Evolutionary conservation across 2,329 filamentous ascomycete genomes (phyloP), one percentile per base, ranked within the genome.

Genomic region (Arthrobotrys conoides): DNA sequence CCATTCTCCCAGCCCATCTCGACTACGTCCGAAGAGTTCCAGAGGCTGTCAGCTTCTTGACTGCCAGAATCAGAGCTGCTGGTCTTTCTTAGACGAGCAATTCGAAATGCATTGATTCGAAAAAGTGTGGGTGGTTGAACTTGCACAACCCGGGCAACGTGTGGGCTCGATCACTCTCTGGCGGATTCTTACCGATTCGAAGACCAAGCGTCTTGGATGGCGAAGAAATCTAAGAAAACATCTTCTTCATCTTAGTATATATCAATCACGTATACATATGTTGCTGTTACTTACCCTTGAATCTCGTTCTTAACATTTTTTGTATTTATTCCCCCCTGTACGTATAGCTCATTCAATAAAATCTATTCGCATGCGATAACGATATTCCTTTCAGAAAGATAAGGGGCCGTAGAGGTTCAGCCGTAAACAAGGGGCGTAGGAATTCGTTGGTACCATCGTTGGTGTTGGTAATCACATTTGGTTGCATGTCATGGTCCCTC

Each of bases 1-100:
- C 84, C 38, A 83, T 86, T 48, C 72, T 82, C 36, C 82, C 83
- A 2, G 82, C 83, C 3, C 85, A 86, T 80, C 81, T 84, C 70
- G 82, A 84, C 71, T 86, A 86, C 78, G 80, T 66, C 38, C 69
- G 76, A 48, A 79, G 65, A 51, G 75, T 68, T 20, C 75, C 72
- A 59, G 72, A 77, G 33, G 72, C 72, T 24, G 49, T 77, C 38
- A 44, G 12, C 30, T 77, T 77, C 59, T 71, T 77, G 66, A 53
- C 48, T 16, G 57, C 57, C 5, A 77, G 48, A 20, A 71, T 77
- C 44, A 71, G 53, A 30, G 72, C 72, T 27, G 67, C 72, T 38
- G 72, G 72, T 38, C 41, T 55, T 12, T 27, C 53, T 41, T 70
- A 76, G 48, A 55, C 30, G 33, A 33, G 20, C 20, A 16, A 16